Base-by-base conservation (phyloP, 2,329 filamentous ascomycete species). In the Colletotrichum kahawae region DNA sequence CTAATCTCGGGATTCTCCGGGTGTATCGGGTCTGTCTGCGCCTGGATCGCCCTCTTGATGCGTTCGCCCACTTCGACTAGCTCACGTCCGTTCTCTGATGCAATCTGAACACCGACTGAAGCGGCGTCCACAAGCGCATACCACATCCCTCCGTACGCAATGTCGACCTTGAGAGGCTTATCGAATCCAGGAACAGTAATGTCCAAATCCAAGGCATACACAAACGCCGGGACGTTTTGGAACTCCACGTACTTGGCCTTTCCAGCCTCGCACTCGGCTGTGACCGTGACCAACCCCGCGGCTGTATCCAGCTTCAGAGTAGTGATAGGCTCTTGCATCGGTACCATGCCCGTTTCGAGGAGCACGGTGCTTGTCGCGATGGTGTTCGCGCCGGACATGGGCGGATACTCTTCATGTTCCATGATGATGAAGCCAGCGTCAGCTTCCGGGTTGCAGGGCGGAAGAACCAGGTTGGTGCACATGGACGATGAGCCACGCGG, bases 61-160 rank as follows among this genome's bases (percentile, higher is more conserved):
- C 79, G 79, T 72, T 87, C 83, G 0, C 86, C 87, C 7, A 87
- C n/a, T 27, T 85, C 82, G 7, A 88, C 80, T 2, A 89, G 80
- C 38, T 82, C 79, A 0, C 79, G 65, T 6, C 82, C 83, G 48
- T 84, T 69, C 21, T 63, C 33, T 43, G 82, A 82, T 21, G 81
- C 78, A 21, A 88, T 79, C 18, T 71, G 71, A 10, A 88, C 72
- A 0, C 84, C 84, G 2, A 87, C 74, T 0, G 83, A 82, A 2
- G 78, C 78, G 0, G 82, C 84, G 64, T 87, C 84, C 1, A 88
- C 85, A 10, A 89, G 59, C 3, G 80, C 84, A 66, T 85, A 89
- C 75, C 83, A 82, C 86, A 87, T 87, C 1, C 87, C 87, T 8
- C 87, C 87, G 79, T 83, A 88, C 14, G 85, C 87, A 54, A 89